Conservation (phyloP, 257 asterid species). For the Anisodus tanguticus region DNA sequence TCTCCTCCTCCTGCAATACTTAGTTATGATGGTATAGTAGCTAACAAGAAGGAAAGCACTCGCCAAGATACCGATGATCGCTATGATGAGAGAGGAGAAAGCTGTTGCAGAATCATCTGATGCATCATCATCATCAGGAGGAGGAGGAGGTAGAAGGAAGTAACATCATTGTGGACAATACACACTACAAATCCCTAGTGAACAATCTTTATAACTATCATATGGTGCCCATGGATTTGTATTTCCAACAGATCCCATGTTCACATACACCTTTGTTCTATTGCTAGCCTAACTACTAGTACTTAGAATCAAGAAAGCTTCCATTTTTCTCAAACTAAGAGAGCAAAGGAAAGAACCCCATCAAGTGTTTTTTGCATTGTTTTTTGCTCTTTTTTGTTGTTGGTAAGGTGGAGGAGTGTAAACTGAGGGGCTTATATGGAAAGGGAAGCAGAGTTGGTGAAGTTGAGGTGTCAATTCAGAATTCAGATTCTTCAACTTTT, state of each 20-base stretch:
- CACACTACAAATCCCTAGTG: conserved; percentile 74
- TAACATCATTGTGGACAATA: conserved; percentile 85
- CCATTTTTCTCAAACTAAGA: conserved; percentile 4
- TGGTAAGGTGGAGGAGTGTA: conserved; percentile 27
- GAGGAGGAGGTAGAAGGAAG: conserved; percentile 72
- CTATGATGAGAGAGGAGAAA: conserved; percentile 67
- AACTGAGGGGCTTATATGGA: conserved; percentile 52
- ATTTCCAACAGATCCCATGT: conserved; percentile 59
- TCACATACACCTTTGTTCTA: neutral
- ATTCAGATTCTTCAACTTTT: conserved; percentile 32
- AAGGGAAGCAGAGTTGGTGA: conserved; percentile 44
- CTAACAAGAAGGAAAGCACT: conserved; percentile 66
- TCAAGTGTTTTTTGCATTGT: conserved; percentile 14
- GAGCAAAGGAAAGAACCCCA: conserved; percentile 29
- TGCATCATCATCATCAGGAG: conserved; percentile 33
- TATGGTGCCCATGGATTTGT: conserved; percentile 63
- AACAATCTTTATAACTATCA: conserved; percentile 62
- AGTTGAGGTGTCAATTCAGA: conserved; percentile 39
- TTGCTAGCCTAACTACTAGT: neutral
- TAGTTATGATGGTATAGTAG: conserved; percentile 70
- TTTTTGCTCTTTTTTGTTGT: neutral
- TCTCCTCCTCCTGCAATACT: conserved; percentile 58
- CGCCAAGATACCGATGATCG: conserved; percentile 62
- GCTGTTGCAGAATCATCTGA: conserved; percentile 44
- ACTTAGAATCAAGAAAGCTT: neutral